A percentile compares a stretch with the other conserved stretches of the same genome.
These are phyloP conservation scores for Acacia acuminata DNA, from an alignment of 306 rosid genomes.

Conservation along the genomic window DNA sequence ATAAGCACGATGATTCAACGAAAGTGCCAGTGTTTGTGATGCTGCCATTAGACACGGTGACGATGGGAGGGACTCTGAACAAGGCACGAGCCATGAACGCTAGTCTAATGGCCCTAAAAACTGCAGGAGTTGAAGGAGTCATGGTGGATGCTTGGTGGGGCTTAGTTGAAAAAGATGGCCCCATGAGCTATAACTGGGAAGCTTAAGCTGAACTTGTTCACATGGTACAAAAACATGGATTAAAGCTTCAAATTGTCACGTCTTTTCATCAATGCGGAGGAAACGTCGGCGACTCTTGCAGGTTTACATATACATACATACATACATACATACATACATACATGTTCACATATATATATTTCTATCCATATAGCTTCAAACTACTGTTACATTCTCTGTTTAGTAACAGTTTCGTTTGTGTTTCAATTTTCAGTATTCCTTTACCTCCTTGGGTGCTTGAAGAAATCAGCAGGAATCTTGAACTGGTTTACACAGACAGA, in stretches of 20 bases:
- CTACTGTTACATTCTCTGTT: not conserved
- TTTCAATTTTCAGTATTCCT: constrained; percentile 72
- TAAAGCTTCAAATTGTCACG: constrained; percentile 96
- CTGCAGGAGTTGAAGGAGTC: constrained; percentile 93
- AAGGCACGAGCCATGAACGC: constrained; percentile 83
- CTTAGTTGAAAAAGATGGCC: constrained; percentile 89
- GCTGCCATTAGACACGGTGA: constrained; percentile 86
- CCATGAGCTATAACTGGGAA: constrained; percentile 84
- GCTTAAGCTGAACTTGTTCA: constrained; percentile 85
- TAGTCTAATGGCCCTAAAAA: constrained; percentile 87
- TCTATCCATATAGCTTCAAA: not conserved
- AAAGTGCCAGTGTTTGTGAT: constrained; percentile 87
- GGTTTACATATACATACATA: constrained; percentile 33
- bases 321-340: too few species aligned
- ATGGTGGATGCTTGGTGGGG: constrained; percentile 99
- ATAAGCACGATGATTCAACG: constrained; percentile 25
- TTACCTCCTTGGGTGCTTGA: constrained; percentile 93
- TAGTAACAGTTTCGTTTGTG: not conserved
- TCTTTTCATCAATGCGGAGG: constrained; percentile 99
- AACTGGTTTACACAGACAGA: constrained; percentile 91
- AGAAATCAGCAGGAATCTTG: constrained; percentile 91
- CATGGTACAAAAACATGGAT: constrained; percentile 85
- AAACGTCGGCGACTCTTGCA: constrained; percentile 97
- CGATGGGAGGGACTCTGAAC: constrained; percentile 68
- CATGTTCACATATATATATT: not conserved